Base-by-base conservation (phyloP, 2,329 filamentous ascomycete genomes). In the Stemphylium vesicarium region DNA sequence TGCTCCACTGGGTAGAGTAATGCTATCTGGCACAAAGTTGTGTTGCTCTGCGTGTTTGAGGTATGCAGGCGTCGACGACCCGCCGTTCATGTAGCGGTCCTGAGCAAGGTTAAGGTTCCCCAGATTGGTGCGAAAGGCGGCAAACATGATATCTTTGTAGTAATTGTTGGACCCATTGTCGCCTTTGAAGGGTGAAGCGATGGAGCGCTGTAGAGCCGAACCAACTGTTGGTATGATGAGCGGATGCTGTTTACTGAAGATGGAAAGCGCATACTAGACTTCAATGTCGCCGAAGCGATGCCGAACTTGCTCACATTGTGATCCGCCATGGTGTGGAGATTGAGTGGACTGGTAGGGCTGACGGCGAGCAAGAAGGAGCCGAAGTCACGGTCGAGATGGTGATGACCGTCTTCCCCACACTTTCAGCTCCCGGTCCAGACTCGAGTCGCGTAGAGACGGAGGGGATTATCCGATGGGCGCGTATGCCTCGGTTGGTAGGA, bases 1-100 rank as follows among this genome's bases (percentile, higher is more conserved):
- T 10, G 76, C 70, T 7, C 80, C 80, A 44, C 77, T 74, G 0
- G 70, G 55, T 2, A 80, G 65, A 2, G 71, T 73, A 15, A 75
- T 68, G 40, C 64, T 77, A 20, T 77, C 71, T 0, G 78, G 76
- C 7, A 71, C 60, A 56, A 79, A 72, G 8, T 67, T 65, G 20
- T 70, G 61, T 26, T 72, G 65, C 29, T 73, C 66, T 31, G 73
- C 72, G 39, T 75, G 70, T 18, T 72, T 60, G 24, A 72, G 57
- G 55, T 79, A 80, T 9, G 54, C 62, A 1, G 67, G 56, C 18
- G 76, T 59, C 3, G 63, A 48, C 64, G 77, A 59, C 41, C 61
- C 37, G 49, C 53, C 40, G 44, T 64, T 66, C 24, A 75, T 41
- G 47, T 71, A 76, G 51, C 77, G 71, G 50, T 78, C 68, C 42